phyloP scores from a whole-genome alignment of 1,284 basidiomycete species.

The Naganishia cerealis region DNA sequence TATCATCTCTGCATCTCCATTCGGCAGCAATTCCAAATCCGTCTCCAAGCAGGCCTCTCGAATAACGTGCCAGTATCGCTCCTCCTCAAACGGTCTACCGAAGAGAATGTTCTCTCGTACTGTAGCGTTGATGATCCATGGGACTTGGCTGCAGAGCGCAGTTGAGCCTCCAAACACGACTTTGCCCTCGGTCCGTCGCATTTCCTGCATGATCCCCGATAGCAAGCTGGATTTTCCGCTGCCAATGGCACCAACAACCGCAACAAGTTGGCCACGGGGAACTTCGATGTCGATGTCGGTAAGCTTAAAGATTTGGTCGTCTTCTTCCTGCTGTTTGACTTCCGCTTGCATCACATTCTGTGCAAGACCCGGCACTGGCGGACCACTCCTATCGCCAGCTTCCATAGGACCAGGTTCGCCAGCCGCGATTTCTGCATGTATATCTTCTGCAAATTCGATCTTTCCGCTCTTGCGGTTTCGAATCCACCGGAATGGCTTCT shows the following conservation, averaged over 20 bases:
- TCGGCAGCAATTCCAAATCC: conserved; percentile 41
- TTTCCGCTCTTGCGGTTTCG: conserved; percentile 41
- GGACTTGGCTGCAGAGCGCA: conserved; percentile 68
- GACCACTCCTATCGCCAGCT: conserved; percentile 32
- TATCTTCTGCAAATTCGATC: conserved; percentile 40
- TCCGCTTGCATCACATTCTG: not conserved
- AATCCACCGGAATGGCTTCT: conserved; percentile 37
- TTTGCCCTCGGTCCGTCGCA: conserved; percentile 65
- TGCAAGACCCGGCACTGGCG: conserved; percentile 22
- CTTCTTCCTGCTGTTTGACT: conserved; percentile 23
- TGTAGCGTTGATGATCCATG: conserved; percentile 73
- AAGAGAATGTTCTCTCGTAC: conserved; percentile 58
- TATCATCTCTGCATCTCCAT: conserved; percentile 62
- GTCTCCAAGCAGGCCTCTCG: conserved; percentile 39
- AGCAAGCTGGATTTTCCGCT: conserved; percentile 60
- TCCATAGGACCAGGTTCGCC: conserved; percentile 38
- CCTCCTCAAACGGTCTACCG: conserved; percentile 36
- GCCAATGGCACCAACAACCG: conserved; percentile 47
- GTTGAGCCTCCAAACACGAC: conserved; percentile 64
- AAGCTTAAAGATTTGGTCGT: conserved; percentile 58
- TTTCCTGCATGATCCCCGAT: conserved; percentile 71
- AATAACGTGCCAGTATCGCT: conserved; percentile 38
- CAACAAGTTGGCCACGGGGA: conserved; percentile 52
- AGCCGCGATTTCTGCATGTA: conserved; percentile 42
- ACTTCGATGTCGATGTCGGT: conserved; percentile 63